Evolutionary conservation across 2,329 filamentous ascomycete species (phyloP).

Genomic region (Pseudofabraea citricarpa): DNA sequence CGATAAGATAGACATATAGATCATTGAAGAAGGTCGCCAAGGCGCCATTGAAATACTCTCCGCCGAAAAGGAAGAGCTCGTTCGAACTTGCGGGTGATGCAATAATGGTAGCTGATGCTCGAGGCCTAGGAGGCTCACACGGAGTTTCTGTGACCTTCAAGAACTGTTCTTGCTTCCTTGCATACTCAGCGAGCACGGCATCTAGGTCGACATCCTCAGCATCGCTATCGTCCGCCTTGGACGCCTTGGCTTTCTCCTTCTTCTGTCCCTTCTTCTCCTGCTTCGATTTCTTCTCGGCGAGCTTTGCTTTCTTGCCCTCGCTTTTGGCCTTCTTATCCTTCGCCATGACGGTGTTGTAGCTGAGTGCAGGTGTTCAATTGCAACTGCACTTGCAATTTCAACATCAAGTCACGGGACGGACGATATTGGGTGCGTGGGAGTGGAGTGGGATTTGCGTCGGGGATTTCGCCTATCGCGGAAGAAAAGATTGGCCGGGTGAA

Average conservation of each 20-base stretch:
- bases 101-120: slow-evolving; percentile 76
- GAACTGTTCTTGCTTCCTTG: slow-evolving; percentile 88
- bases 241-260: slow-evolving; percentile 66
- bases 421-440: too few species aligned
- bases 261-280: slow-evolving; percentile 89
- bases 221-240: slow-evolving; percentile 76
- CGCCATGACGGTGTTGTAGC: slow-evolving; percentile 37
- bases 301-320: slow-evolving; percentile 47
- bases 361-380: too few species aligned
- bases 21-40: slow-evolving; percentile 70
- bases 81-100: slow-evolving; percentile 82
- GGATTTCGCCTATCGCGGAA: too few species aligned
- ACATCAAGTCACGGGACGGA: too few species aligned
- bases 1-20: slow-evolving; percentile 68
- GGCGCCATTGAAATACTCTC: slow-evolving; percentile 92
- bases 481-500: too few species aligned
- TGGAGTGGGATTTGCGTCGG: too few species aligned
- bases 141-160: slow-evolving; percentile 85
- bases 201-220: slow-evolving; percentile 92
- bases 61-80: slow-evolving; percentile 86
- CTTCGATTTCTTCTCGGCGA: slow-evolving; percentile 65
- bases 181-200: slow-evolving; percentile 87
- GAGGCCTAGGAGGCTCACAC: slow-evolving; percentile 68
- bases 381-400: too few species aligned
- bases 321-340: slow-evolving; percentile 45